Base-by-base conservation (phyloP, 192 early-diverging fungal genomes). In the Podila clonocystis region DNA sequence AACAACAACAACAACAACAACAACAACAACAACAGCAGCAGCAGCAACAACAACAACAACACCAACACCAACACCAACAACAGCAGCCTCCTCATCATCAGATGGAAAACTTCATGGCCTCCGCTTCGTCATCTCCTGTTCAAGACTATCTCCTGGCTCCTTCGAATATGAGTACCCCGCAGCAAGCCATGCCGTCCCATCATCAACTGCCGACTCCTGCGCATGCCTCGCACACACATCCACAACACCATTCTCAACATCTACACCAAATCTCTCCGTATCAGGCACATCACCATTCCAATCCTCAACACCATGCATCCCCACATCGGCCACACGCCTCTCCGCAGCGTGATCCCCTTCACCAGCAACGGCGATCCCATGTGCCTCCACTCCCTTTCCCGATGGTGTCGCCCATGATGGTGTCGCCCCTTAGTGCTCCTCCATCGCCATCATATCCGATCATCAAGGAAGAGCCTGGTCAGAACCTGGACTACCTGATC, bases 1-100 rank as follows among this genome's bases (percentile, higher is more conserved):
- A 74, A 6, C 73, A 67, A 31, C 73, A 74, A 8, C 63, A 52
- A 26, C 48, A 62, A 3, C 61, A 17, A 52, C 50, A 52, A n/a
- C 50, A 17, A 52, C 50, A 52, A n/a, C 61, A 22, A 55, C 30
- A n/a, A 3, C 61, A 17, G n/a, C 50, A 52, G 0, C 50, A 17
- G n/a, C 50, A 52, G 5, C 61, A 22, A 55, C 30, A n/a, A 28
- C 66, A 66, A 48, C 50, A 55, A 17, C 65, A 66, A 29, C 11
- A 57, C 0, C 65, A 68, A 22, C 29, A 41, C 4, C 66, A 68
- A 17, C n/a, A 38, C 0, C 50, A 78, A 9, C 50, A 58, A 1
- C 57, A 59, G n/a, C 66, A 68, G 12, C n/a, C 50, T 22, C 61
- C 55, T 2, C 50, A 52, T 12, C 65, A 67, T 12, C 73, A 62